Percentiles rank a stretch among this genome's conserved stretches.
These are phyloP conservation scores for Aureobasidium lini DNA, from an alignment of 2,329 filamentous ascomycete genomes.

Conservation along the genomic window DNA sequence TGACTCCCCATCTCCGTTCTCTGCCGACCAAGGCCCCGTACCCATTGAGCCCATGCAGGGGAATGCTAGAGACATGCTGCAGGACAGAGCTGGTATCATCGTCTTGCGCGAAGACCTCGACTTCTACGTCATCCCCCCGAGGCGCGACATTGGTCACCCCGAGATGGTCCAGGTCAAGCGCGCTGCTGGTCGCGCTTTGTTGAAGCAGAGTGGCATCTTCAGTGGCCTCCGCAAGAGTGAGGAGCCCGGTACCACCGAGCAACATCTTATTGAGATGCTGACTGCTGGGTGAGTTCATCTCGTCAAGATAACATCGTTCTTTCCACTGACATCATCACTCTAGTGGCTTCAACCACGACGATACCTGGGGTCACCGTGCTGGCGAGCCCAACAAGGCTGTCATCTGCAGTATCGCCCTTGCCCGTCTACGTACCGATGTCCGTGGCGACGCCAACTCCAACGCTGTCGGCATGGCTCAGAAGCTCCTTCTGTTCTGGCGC, in stretches of 20 bases:
- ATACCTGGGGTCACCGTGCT: conserved; percentile 93
- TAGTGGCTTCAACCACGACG: conserved; percentile 94
- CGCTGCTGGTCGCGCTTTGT: conserved; percentile 76
- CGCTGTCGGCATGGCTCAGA: conserved; percentile 96
- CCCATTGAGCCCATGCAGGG: conserved; percentile 59
- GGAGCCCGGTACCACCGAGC: conserved; percentile 91
- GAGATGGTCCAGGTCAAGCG: conserved; percentile 97
- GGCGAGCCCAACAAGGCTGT: conserved; percentile 97
- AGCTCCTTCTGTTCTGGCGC: conserved; percentile 93
- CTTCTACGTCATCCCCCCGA: conserved; percentile 92
- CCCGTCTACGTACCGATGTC: conserved; percentile 87
- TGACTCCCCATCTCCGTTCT: conserved; percentile 41
- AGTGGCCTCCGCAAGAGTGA: conserved; percentile 91
- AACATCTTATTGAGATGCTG: conserved; percentile 98
- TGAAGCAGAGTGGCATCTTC: conserved; percentile 90
- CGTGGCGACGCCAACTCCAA: conserved; percentile 56
- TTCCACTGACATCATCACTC: neutral
- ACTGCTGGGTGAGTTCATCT: conserved; percentile 73
- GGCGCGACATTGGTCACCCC: conserved; percentile 69
- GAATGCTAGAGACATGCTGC: conserved; percentile 66
- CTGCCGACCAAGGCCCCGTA: conserved; percentile 37
- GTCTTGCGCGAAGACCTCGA: conserved; percentile 93
- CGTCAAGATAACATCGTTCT: neutral
- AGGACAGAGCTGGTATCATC: conserved; percentile 91
- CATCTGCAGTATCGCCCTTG: conserved; percentile 91